These are phyloP conservation scores for Allium cepa DNA, from an alignment of 106 monocot species.

Conservation along the genomic window DNA sequence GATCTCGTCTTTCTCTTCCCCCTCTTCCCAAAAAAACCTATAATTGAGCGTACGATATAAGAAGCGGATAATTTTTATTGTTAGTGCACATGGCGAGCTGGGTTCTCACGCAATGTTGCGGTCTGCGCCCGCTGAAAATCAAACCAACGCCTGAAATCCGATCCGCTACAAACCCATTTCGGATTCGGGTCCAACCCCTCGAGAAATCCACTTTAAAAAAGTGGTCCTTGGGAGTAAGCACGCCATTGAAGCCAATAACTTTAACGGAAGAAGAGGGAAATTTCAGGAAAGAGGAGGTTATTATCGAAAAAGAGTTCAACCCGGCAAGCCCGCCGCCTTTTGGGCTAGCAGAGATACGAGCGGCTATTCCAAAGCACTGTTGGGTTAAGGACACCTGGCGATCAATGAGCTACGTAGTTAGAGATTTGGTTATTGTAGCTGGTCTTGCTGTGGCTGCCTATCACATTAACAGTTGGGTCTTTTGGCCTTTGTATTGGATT, in stretches of 20 bases:
- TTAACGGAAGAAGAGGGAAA: constrained; percentile 5
- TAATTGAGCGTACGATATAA: too few species aligned
- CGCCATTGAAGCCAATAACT: constrained; percentile 11
- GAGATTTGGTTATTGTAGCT: constrained; percentile 63
- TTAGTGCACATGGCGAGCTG: constrained; percentile 12
- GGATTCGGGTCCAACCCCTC: not conserved
- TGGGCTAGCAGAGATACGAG: constrained; percentile 64
- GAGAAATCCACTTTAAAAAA: constrained; percentile 4
- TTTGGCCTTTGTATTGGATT: constrained; percentile 90
- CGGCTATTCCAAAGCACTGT: constrained; percentile 79
- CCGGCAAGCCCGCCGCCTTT: constrained; percentile 67
- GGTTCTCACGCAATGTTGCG: constrained; percentile 42
- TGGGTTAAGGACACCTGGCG: constrained; percentile 78
- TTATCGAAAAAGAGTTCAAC: constrained; percentile 25
- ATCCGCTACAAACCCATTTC: not conserved
- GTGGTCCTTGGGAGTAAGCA: constrained; percentile 31
- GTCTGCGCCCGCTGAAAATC: constrained; percentile 19
- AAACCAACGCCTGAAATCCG: not conserved
- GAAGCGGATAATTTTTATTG: too few species aligned
- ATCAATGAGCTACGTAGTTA: constrained; percentile 76
- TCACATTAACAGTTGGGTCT: constrained; percentile 57
- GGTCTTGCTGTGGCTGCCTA: constrained; percentile 62
- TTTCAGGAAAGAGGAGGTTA: not conserved
- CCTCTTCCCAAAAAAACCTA: too few species aligned
- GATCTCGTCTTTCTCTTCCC: too few species aligned